Percentiles rank a stretch among this genome's conserved stretches.
Conservation (phyloP, 2,329 filamentous ascomycete genomes). For the Fusarium sp. region DNA sequence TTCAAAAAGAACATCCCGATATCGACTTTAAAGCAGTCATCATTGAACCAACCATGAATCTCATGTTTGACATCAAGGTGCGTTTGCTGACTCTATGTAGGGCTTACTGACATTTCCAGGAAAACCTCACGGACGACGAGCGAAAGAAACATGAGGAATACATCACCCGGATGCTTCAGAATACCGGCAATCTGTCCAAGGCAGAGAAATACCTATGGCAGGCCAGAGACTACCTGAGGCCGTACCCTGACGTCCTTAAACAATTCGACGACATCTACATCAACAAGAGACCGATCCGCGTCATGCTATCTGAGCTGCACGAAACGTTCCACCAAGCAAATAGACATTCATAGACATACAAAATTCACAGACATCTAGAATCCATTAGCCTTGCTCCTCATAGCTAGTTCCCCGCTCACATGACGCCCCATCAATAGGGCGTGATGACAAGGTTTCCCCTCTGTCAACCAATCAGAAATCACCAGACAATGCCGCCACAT, state of each 20-base stretch:
- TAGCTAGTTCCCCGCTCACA: constrained; percentile 16
- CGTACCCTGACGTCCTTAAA: constrained; percentile 21
- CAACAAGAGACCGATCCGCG: constrained; percentile 22
- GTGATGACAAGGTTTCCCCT: constrained; percentile 32
- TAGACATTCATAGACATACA: background rate
- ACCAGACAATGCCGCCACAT: constrained; percentile 6
- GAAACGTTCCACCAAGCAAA: constrained; percentile 17
- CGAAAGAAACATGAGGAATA: constrained; percentile 15
- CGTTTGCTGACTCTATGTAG: accelerated
- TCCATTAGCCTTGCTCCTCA: background rate
- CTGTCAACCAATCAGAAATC: constrained; percentile 7
- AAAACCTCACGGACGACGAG: constrained; percentile 10
- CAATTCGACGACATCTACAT: constrained; percentile 34
- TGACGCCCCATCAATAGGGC: constrained; percentile 39
- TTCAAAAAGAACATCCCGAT: constrained; percentile 25
- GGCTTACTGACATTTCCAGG: background rate
- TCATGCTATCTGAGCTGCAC: constrained; percentile 28
- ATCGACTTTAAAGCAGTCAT: constrained; percentile 25
- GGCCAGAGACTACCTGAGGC: constrained; percentile 27
- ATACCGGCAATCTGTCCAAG: constrained; percentile 16
- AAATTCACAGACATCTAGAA: background rate
- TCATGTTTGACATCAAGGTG: constrained; percentile 34
- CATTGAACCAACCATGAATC: constrained; percentile 35
- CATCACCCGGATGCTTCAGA: constrained; percentile 27
- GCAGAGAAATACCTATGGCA: constrained; percentile 33